Conservation (phyloP, 2,329 filamentous ascomycete genomes). For the Colletotrichum karsti region DNA sequence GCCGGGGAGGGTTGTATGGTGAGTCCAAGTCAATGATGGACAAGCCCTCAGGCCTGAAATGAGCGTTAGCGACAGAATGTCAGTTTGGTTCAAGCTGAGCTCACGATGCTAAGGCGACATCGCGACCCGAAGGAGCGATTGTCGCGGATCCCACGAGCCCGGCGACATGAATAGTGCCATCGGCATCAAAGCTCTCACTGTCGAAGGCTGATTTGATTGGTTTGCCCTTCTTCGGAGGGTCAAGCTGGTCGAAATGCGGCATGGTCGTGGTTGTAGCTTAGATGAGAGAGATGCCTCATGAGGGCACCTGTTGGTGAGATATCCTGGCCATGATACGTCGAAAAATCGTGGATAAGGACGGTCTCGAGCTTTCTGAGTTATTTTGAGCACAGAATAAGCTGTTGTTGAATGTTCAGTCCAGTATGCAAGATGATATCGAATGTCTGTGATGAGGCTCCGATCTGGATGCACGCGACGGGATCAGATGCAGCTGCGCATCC, state of each 20-base stretch:
- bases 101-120: constrained; percentile 86
- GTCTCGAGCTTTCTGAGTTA: background rate
- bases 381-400: background rate
- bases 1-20: constrained; percentile 85
- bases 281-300: constrained; percentile 26
- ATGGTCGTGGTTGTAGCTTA: constrained; percentile 43
- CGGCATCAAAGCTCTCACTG: constrained; percentile 86
- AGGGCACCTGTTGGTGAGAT: constrained; percentile 22
- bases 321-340: constrained; percentile 22
- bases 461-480: constrained; percentile 22
- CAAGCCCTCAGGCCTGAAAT: constrained; percentile 76
- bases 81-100: constrained; percentile 30
- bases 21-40: constrained; percentile 93
- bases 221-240: constrained; percentile 64
- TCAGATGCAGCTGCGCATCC: constrained; percentile 10
- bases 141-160: constrained; percentile 87
- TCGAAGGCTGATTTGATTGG: constrained; percentile 77
- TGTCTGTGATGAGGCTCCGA: constrained; percentile 12
- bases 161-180: constrained; percentile 85
- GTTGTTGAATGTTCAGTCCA: background rate
- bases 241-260: constrained; percentile 58
- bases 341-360: background rate
- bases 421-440: background rate
- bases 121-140: constrained; percentile 90
- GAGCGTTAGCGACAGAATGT: background rate